Conservation (phyloP, 2,329 filamentous ascomycete genomes). For the Alternaria alternata region DNA sequence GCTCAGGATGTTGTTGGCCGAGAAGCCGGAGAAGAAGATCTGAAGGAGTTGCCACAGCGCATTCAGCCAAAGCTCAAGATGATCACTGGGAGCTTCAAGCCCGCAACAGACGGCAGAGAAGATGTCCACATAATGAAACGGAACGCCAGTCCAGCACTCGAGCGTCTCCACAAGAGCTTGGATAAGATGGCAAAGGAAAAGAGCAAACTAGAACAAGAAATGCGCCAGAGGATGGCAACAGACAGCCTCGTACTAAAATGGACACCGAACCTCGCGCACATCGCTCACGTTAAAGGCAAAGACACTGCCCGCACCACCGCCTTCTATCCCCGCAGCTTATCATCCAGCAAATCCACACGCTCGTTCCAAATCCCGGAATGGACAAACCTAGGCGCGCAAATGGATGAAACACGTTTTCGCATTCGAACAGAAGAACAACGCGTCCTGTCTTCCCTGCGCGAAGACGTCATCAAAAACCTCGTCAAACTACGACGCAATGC, state of each 20-base stretch:
- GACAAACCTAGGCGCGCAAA: conserved; percentile 78
- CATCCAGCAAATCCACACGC: conserved; percentile 81
- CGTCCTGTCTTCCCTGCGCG: conserved; percentile 78
- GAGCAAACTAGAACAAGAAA: conserved; percentile 62
- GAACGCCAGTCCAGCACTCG: conserved; percentile 71
- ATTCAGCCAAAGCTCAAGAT: conserved; percentile 47
- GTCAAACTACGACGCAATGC: conserved; percentile 89
- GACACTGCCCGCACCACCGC: conserved; percentile 56
- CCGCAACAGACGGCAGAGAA: conserved; percentile 49
- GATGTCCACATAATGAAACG: conserved; percentile 71
- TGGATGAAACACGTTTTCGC: conserved; percentile 79
- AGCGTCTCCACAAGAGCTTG: conserved; percentile 73
- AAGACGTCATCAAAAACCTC: conserved; percentile 79
- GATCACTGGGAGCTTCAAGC: conserved; percentile 43
- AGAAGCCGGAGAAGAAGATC: conserved; percentile 69
- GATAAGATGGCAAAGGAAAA: conserved; percentile 69
- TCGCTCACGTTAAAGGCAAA: conserved; percentile 88
- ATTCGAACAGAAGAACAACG: conserved; percentile 86
- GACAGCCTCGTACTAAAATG: conserved; percentile 77
- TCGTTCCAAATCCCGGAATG: conserved; percentile 86
- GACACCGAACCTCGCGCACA: conserved; percentile 86
- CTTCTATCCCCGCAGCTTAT: conserved; percentile 65
- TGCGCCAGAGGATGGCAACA: conserved; percentile 66
- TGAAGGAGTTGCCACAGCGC: conserved; percentile 48
- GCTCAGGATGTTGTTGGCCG: conserved; percentile 74